phyloP scores from a whole-genome alignment of 1,284 basidiomycete species.

The Cutaneotrichosporon mucoides region DNA sequence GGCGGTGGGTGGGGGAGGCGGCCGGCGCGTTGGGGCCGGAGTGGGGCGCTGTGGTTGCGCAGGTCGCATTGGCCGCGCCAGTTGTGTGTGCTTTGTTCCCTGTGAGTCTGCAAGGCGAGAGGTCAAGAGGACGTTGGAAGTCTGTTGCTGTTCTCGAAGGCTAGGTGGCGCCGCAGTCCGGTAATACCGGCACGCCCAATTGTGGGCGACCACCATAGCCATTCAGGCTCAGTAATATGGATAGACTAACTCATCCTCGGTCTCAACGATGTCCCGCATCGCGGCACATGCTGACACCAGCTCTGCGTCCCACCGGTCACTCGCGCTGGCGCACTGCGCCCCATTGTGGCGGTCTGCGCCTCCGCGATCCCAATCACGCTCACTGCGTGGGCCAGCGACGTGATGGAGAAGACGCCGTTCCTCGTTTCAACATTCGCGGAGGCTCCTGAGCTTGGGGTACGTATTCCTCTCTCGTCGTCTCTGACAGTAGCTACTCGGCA shows the following conservation, averaged over 20 bases:
- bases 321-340: not conserved
- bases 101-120: not conserved
- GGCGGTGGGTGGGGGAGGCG: conserved; percentile 4
- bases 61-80: not conserved
- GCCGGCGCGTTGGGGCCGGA: not conserved
- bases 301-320: not conserved
- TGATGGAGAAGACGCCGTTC: no score
- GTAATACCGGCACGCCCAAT: no score
- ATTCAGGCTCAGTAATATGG: no score
- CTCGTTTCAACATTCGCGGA: not conserved
- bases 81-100: not conserved
- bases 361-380: not conserved
- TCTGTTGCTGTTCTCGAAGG: no score
- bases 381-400: not conserved
- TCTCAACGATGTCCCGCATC: not conserved
- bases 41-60: not conserved
- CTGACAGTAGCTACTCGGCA: not conserved
- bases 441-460: not conserved
- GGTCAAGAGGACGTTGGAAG: no score
- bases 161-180: no score
- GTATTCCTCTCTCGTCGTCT: not conserved
- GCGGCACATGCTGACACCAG: not conserved
- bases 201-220: no score
- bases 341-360: not conserved
- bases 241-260: no score